Percentiles rank a stretch among this genome's conserved stretches.
phyloP scores from a whole-genome alignment of 257 asterid species.

The Jacaranda mimosifolia region DNA sequence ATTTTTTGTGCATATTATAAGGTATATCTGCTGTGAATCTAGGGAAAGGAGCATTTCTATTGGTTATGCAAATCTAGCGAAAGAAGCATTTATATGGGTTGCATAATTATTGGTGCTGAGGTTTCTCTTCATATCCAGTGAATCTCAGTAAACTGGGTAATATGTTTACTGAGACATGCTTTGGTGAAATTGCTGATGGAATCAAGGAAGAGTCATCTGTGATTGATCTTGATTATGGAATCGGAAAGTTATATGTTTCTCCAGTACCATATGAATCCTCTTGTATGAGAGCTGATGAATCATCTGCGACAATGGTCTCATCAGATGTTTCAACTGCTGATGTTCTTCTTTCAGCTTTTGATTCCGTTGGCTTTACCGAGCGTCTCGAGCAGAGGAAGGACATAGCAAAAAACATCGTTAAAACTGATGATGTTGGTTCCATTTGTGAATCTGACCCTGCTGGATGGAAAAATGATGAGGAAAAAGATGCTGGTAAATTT shows the following conservation, averaged over 20 bases:
- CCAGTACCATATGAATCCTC: slow-evolving; percentile 46
- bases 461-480: slow-evolving; percentile 46
- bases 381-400: slow-evolving; percentile 36
- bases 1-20: slow-evolving; percentile 24
- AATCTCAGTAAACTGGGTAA: slow-evolving; percentile 43
- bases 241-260: slow-evolving; percentile 47
- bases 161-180: slow-evolving; percentile 58
- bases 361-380: slow-evolving; percentile 51
- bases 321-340: slow-evolving; percentile 53
- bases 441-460: slow-evolving; percentile 37
- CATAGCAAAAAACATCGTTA: slow-evolving; percentile 37
- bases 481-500: slow-evolving; percentile 34
- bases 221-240: slow-evolving; percentile 49
- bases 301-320: slow-evolving; percentile 40
- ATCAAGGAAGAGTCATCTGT: slow-evolving; percentile 42
- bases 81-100: slow-evolving; percentile 39
- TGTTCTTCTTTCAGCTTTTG: slow-evolving; percentile 56
- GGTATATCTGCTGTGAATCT: slow-evolving; percentile 28
- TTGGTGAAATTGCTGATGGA: slow-evolving; percentile 51
- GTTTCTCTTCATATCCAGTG: slow-evolving; percentile 34
- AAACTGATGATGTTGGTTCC: slow-evolving; percentile 42
- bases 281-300: slow-evolving; percentile 40
- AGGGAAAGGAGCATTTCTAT: slow-evolving; percentile 38
- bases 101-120: slow-evolving; percentile 40
- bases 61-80: slow-evolving; percentile 19